These are phyloP conservation scores for Tetrapisispora arboricola DNA, from an alignment of 805 yeast genomes.

Conservation along the genomic window DNA sequence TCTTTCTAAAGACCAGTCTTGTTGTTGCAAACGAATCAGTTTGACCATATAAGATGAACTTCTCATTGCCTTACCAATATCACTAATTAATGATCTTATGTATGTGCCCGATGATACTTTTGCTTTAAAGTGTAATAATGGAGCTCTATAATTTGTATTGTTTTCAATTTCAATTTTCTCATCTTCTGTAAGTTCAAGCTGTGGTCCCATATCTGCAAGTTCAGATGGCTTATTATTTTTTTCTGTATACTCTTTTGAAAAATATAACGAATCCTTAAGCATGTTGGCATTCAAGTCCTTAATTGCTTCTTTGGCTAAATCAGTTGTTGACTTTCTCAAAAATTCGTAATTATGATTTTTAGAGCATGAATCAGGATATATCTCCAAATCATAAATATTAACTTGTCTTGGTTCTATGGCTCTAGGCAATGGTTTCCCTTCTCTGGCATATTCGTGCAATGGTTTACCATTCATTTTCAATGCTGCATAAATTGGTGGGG, in stretches of 20 bases:
- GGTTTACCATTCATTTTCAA: constrained; percentile 91
- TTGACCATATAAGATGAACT: constrained; percentile 84
- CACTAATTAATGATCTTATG: constrained; percentile 82
- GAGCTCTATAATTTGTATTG: constrained; percentile 43
- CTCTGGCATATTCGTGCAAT: constrained; percentile 86
- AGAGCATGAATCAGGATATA: constrained; percentile 41
- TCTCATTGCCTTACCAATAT: constrained; percentile 70
- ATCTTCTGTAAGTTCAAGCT: constrained; percentile 31
- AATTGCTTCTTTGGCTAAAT: constrained; percentile 17
- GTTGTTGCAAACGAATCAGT: constrained; percentile 63
- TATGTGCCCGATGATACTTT: constrained; percentile 92
- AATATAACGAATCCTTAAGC: constrained; percentile 52
- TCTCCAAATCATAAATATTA: constrained; percentile 42
- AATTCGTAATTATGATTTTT: constrained; percentile 46
- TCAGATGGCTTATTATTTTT: constrained; percentile 33
- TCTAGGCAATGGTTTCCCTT: constrained; percentile 74
- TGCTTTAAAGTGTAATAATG: constrained; percentile 61
- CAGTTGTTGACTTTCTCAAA: constrained; percentile 28
- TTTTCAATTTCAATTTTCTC: constrained; percentile 21
- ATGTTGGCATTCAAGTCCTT: constrained; percentile 39
- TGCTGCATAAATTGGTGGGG: constrained; percentile 94
- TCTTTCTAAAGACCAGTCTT: constrained; percentile 69
- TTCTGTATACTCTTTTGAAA: constrained; percentile 45
- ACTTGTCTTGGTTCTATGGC: constrained; percentile 73
- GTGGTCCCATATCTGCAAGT: constrained; percentile 32